Evolutionary conservation across 1,284 basidiomycete species (phyloP).

Genomic region (Ceratobasidium sp.): DNA sequence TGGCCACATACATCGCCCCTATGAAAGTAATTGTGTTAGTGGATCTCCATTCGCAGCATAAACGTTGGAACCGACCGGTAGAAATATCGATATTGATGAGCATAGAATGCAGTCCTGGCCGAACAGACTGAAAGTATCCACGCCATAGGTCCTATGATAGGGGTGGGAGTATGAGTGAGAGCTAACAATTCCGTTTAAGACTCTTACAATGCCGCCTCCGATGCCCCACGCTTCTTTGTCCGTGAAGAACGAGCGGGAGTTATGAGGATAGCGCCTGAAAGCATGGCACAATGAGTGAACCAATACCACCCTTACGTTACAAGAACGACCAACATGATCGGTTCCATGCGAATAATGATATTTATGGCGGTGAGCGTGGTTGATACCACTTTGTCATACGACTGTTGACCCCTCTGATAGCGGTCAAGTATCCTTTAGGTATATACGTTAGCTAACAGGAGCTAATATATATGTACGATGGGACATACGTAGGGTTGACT

Average conservation of each 20-base stretch:
- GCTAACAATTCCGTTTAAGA: constrained; percentile 63
- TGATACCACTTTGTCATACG: constrained; percentile 75
- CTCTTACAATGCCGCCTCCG: constrained; percentile 72
- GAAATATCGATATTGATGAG: constrained; percentile 83
- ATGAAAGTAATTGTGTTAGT: neutral
- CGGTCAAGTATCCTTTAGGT: constrained; percentile 72
- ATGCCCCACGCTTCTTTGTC: constrained; percentile 73
- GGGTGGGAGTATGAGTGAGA: no score
- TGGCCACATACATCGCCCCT: constrained; percentile 6
- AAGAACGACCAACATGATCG: constrained; percentile 62
- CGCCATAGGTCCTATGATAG: constrained; percentile 47
- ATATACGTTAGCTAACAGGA: no score
- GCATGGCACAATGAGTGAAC: neutral
- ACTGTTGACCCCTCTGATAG: constrained; percentile 75
- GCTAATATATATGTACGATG: neutral
- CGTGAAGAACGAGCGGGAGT: constrained; percentile 82
- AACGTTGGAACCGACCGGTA: constrained; percentile 64
- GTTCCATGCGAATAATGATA: constrained; percentile 80
- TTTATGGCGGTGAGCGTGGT: constrained; percentile 84
- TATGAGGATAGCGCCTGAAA: constrained; percentile 71
- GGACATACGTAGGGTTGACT: constrained; percentile 78
- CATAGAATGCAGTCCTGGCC: constrained; percentile 75
- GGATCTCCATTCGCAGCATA: constrained; percentile 63
- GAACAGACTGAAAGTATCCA: constrained; percentile 63
- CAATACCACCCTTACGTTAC: no score